phyloP scores from a whole-genome alignment of 148 eudicot genomes.

The Dianthus caryophyllus region DNA sequence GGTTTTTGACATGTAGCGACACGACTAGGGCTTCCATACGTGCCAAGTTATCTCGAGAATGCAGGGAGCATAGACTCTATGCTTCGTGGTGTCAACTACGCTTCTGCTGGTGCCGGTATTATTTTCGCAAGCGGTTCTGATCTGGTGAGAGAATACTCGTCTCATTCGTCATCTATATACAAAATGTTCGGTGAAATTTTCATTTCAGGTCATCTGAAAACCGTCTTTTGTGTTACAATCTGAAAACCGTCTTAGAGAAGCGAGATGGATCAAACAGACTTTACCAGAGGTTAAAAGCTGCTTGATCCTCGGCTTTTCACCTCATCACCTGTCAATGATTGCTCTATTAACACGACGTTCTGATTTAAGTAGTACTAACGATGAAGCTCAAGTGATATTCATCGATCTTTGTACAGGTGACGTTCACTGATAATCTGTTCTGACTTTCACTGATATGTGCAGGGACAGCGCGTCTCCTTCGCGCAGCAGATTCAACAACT shows the following conservation, averaged over 20 bases:
- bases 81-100: conserved; percentile 88
- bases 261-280: too few species aligned
- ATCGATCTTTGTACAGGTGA: neutral
- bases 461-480: conserved; percentile 89
- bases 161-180: neutral
- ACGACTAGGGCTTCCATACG: conserved; percentile 75
- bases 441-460: conserved; percentile 2
- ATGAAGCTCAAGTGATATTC: too few species aligned
- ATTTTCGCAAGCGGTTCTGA: conserved; percentile 89
- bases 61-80: conserved; percentile 55
- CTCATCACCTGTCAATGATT: too few species aligned
- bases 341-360: too few species aligned
- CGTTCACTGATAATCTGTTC: neutral
- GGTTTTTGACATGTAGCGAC: conserved; percentile 41
- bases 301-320: too few species aligned
- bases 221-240: too few species aligned
- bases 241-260: too few species aligned
- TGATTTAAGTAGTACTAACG: too few species aligned
- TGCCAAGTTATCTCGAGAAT: conserved; percentile 77
- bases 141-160: conserved; percentile 45
- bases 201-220: too few species aligned
- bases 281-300: too few species aligned
- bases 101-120: conserved; percentile 96
- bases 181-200: neutral
- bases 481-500: conserved; percentile 86